A percentile compares a stretch with the other conserved stretches of the same genome.
phyloP scores from a whole-genome alignment of 1,139 yeast species.

The Zhuliangozyma blackwelliae region DNA sequence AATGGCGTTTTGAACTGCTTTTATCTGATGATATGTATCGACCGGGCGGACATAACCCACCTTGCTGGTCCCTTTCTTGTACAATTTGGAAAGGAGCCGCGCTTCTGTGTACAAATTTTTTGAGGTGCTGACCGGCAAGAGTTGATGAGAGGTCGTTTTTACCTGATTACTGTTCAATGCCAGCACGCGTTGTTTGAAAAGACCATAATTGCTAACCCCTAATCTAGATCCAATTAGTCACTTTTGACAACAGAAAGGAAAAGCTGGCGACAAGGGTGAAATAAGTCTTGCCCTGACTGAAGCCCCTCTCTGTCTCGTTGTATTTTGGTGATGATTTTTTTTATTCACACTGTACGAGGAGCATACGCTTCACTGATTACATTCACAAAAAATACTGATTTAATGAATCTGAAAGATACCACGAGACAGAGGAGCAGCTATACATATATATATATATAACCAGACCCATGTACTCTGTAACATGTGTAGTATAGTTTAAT shows the following conservation, averaged over 20 bases:
- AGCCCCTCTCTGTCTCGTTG: constrained; percentile 1
- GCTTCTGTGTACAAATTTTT: constrained; percentile 62
- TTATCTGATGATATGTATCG: constrained; percentile 56
- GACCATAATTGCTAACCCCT: too few relatives aligned
- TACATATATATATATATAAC: background rate
- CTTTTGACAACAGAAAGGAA: too few relatives aligned
- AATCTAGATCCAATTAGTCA: too few relatives aligned
- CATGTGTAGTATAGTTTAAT: too few relatives aligned
- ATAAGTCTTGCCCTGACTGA: background rate
- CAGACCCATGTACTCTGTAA: background rate
- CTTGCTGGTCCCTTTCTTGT: constrained; percentile 44
- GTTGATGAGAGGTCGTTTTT: constrained; percentile 65
- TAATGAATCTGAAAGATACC: constrained; percentile 62
- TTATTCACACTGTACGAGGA: constrained; percentile 63
- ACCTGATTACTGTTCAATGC: constrained; percentile 18
- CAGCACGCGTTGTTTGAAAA: too few relatives aligned
- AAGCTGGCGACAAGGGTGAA: too few relatives aligned
- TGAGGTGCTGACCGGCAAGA: constrained; percentile 49
- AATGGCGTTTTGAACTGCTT: constrained; percentile 19
- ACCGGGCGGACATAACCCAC: constrained; percentile 80
- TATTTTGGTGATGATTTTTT: constrained; percentile 45
- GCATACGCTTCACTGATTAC: constrained; percentile 48
- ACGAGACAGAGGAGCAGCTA: too few relatives aligned
- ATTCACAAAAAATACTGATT: constrained; percentile 57
- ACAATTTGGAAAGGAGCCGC: constrained; percentile 54